Evolutionary conservation across 1,284 basidiomycete species (phyloP).

Genomic region (Pseudozyma sp.): DNA sequence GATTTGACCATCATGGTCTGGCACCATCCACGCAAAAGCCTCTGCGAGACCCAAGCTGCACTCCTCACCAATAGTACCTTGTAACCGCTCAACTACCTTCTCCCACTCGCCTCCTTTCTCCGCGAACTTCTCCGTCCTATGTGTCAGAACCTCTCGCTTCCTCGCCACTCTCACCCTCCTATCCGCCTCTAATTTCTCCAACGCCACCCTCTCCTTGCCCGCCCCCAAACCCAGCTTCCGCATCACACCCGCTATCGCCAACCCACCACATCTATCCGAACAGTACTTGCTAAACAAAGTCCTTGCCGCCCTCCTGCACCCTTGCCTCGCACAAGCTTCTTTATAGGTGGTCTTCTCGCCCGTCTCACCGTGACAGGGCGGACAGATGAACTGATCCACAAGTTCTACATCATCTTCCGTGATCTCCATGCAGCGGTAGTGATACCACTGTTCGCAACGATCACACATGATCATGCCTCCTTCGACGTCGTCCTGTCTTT

Average conservation of each 20-base stretch:
- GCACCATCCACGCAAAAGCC: conserved; percentile 7
- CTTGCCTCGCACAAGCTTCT: conserved; percentile 34
- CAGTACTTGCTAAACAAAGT: conserved; percentile 58
- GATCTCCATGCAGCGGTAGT: conserved; percentile 56
- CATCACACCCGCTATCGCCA: conserved; percentile 29
- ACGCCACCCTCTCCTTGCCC: conserved; percentile 5
- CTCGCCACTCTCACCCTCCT: conserved; percentile 18
- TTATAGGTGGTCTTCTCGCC: conserved; percentile 55
- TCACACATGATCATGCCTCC: conserved; percentile 66
- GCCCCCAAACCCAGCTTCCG: conserved; percentile 15
- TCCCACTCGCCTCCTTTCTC: conserved; percentile 7
- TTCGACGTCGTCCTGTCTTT: conserved; percentile 50
- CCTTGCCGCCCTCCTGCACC: conserved; percentile 47
- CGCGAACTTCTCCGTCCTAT: neutral
- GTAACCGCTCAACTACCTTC: neutral
- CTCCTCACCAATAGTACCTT: neutral
- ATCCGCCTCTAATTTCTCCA: conserved; percentile 12
- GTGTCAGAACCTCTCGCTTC: conserved; percentile 20
- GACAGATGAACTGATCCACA: conserved; percentile 61
- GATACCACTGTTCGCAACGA: conserved; percentile 63
- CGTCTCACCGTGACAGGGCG: conserved; percentile 44
- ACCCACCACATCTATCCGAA: conserved; percentile 58
- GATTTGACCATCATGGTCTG: neutral
- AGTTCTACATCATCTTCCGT: conserved; percentile 50
- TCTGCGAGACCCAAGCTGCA: conserved; percentile 11